Evolutionary conservation across 768 basidiomycete species (phyloP), one percentile per base, ranked within the genome.

Genomic region (Mycena olivaceomarginata): DNA sequence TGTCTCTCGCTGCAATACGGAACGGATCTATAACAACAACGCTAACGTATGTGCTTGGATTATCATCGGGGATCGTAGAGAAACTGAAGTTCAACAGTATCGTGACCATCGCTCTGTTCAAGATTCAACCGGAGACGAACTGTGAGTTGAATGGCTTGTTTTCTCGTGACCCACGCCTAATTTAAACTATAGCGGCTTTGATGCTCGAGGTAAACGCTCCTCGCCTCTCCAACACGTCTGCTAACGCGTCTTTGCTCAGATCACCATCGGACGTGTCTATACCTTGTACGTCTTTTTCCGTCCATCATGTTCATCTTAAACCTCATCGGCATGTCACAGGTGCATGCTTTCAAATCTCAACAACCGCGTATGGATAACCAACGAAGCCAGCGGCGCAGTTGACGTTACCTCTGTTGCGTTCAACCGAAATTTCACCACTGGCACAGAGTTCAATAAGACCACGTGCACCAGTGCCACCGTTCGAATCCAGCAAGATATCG

Each of bases 81-180:
- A 51, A 51, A 51, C 48, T 51, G 18, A 51, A 51, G 48, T 51
- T 51, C 48, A 51, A 69, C 67, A 69, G 67, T 31, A 69, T 69
- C 56, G 56, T 69, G 40, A 69, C 51, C 56, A 12, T 69, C 37
- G 31, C 59, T 16, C 53, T 69, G 31, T 69, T 69, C 53, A 69
- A 69, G 22, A 39, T 69, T n/a, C 67, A 69, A 45, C 67, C 67
- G 12, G 53, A 69, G 67, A 69, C 67, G n/a, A 69, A 69, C 39
- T 40, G 67, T 69, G 48, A 22, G 66, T 51, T 51, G 48, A 51
- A 51, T 51, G 48, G 48, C 48, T 18, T 51, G 48, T 16, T 51
- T 18, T 51, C 48, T 51, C 18, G 48, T 51, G 16, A 51, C 16
- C 18, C 4, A 51, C 16, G 48, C 18, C 48, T 51, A 20, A 51